Conservation (phyloP, 2,329 filamentous ascomycete genomes). For the Neonectria hederae region DNA sequence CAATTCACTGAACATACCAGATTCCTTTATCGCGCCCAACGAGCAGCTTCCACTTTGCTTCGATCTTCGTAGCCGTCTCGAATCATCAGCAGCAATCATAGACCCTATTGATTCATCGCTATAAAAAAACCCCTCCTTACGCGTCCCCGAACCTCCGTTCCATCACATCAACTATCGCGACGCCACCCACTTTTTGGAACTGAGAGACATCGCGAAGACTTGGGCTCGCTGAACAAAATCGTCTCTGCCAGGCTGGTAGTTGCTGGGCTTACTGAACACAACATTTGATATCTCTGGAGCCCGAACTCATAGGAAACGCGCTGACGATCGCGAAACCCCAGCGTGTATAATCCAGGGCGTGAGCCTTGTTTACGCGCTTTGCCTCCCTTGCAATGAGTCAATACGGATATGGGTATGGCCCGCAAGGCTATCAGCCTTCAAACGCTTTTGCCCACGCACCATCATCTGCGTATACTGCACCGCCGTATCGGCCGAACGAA, state of each 20-base stretch:
- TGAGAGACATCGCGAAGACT: background rate
- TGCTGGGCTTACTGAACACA: background rate
- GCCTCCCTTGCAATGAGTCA: slow-evolving; percentile 42
- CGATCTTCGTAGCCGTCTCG: background rate
- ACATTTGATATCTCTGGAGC: background rate
- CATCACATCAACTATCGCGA: background rate
- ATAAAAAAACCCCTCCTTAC: no score
- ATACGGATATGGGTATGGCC: slow-evolving; percentile 41
- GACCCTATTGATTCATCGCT: background rate
- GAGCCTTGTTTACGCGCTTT: background rate
- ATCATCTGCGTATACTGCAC: slow-evolving; percentile 23
- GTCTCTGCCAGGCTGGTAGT: no score
- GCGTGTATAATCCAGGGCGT: background rate
- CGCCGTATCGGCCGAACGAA: slow-evolving; percentile 22
- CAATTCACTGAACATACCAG: slow-evolving; percentile 11
- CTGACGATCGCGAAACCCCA: slow-evolving; percentile 1
- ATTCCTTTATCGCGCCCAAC: slow-evolving; percentile 9
- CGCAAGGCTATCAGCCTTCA: slow-evolving; percentile 36
- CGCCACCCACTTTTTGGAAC: background rate
- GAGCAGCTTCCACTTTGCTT: background rate
- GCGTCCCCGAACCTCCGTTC: background rate
- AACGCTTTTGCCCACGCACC: slow-evolving; percentile 33
- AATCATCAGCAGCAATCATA: background rate
- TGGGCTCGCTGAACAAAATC: background rate
- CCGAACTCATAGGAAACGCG: background rate